These are phyloP conservation scores for Saturnispora sanitii DNA, from an alignment of 805 yeast genomes.

Conservation along the genomic window DNA sequence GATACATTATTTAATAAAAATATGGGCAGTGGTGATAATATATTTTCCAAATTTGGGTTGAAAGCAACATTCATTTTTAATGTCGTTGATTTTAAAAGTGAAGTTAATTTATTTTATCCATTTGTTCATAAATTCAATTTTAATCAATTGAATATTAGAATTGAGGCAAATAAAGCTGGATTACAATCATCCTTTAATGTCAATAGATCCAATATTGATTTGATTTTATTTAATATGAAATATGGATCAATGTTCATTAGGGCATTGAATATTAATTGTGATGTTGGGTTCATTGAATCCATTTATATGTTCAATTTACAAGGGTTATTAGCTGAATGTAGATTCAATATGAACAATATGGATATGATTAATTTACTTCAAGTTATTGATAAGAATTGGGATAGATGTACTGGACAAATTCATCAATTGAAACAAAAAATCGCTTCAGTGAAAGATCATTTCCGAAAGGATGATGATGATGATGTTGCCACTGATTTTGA, in stretches of 20 bases:
- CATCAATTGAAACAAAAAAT: conserved; percentile 1
- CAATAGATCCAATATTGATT: conserved; percentile 1
- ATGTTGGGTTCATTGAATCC: neutral
- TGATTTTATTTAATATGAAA: neutral
- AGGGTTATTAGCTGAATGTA: conserved; percentile 1
- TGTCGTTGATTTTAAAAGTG: conserved; percentile 1
- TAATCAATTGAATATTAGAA: neutral
- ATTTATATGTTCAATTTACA: conserved; percentile 1
- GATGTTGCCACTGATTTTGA: neutral
- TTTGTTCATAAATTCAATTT: neutral
- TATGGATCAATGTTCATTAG: conserved; percentile 2
- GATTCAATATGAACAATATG: conserved; percentile 4
- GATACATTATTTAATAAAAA: too few species aligned
- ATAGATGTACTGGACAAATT: neutral
- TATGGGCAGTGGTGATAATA: too few species aligned
- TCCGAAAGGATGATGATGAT: neutral
- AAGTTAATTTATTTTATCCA: conserved; percentile 3
- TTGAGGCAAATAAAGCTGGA: conserved; percentile 1
- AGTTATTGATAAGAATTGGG: neutral
- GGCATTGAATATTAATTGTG: neutral
- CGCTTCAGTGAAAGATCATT: neutral
- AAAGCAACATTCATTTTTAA: conserved; percentile 1
- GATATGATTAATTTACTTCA: neutral
- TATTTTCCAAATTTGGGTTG: conserved; percentile 3
- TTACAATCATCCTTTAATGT: neutral